Evolutionary conservation across 495 filamentous ascomycete genomes (phyloP).

Genomic region (Aspergillus campestris): DNA sequence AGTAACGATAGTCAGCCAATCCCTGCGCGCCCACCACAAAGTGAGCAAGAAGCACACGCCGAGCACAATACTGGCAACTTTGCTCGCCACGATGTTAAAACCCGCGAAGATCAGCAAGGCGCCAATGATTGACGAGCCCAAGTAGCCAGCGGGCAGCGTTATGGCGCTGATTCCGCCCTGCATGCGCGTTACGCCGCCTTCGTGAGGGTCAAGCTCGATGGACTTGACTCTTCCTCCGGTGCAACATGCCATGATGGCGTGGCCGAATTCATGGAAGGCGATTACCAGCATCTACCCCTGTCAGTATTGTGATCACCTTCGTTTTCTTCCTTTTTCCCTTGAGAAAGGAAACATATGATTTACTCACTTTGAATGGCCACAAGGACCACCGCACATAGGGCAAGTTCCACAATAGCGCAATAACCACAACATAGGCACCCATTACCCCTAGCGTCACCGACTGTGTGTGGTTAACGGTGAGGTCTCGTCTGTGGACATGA

Average conservation of each 20-base stretch:
- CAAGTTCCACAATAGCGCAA: slow-evolving; percentile 70
- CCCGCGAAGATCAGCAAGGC: slow-evolving; percentile 72
- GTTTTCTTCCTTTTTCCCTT: slow-evolving; percentile 1
- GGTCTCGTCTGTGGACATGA: slow-evolving; percentile 38
- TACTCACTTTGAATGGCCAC: slow-evolving; percentile 73
- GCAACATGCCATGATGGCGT: slow-evolving; percentile 63
- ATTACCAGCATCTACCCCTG: slow-evolving; percentile 67
- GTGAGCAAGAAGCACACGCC: slow-evolving; percentile 68
- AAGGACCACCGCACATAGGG: slow-evolving; percentile 64
- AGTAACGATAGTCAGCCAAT: slow-evolving; percentile 68
- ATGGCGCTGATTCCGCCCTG: slow-evolving; percentile 64
- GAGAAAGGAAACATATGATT: background rate
- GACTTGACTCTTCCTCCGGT: slow-evolving; percentile 66
- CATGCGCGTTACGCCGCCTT: slow-evolving; percentile 72
- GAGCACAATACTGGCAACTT: slow-evolving; percentile 63
- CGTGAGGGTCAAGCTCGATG: slow-evolving; percentile 61
- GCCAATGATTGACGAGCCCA: slow-evolving; percentile 68
- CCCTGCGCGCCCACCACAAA: slow-evolving; percentile 69
- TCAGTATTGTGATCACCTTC: background rate
- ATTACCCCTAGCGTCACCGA: slow-evolving; percentile 63
- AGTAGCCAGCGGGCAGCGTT: slow-evolving; percentile 69
- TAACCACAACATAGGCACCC: slow-evolving; percentile 60
- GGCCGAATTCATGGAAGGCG: slow-evolving; percentile 76
- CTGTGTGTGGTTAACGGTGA: slow-evolving; percentile 63
- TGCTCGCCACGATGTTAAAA: slow-evolving; percentile 72